Percentiles rank a stretch among this genome's conserved stretches.
Evolutionary conservation across 2,329 filamentous ascomycete species (phyloP).

Genomic region (Cladophialophora immunda): DNA sequence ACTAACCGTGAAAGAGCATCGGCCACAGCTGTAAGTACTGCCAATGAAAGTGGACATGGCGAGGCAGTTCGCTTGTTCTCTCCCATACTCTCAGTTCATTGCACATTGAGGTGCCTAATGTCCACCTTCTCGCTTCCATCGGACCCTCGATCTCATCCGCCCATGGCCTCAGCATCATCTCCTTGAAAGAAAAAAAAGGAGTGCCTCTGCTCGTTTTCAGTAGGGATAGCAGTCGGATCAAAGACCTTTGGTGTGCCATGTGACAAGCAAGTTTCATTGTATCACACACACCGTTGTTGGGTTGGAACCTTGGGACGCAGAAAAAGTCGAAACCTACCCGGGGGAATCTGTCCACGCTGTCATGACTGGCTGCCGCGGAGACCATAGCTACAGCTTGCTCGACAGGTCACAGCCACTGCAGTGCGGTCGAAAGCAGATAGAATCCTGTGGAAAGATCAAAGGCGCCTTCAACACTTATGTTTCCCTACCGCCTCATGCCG

Average conservation of each 20-base stretch:
- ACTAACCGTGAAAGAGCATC: not conserved
- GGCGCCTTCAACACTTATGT: too few relatives aligned
- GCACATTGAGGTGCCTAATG: not conserved
- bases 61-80: not conserved
- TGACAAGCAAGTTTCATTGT: not conserved
- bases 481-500: too few relatives aligned
- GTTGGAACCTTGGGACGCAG: too few relatives aligned
- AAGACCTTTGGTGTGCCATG: not conserved
- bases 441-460: not conserved
- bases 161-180: not conserved
- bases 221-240: not conserved
- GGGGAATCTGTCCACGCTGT: too few relatives aligned
- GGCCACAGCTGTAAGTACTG: not conserved
- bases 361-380: not conserved
- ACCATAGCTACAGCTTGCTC: not conserved
- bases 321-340: too few relatives aligned
- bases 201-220: not conserved
- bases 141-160: not conserved
- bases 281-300: too few relatives aligned
- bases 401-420: not conserved
- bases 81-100: not conserved
- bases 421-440: not conserved
- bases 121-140: not conserved
- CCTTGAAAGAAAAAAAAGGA: not conserved
- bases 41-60: not conserved